These are phyloP conservation scores for Neckera pumila DNA, from an alignment of 225 moss, liverwort and hornwort genomes.

Conservation along the genomic window DNA sequence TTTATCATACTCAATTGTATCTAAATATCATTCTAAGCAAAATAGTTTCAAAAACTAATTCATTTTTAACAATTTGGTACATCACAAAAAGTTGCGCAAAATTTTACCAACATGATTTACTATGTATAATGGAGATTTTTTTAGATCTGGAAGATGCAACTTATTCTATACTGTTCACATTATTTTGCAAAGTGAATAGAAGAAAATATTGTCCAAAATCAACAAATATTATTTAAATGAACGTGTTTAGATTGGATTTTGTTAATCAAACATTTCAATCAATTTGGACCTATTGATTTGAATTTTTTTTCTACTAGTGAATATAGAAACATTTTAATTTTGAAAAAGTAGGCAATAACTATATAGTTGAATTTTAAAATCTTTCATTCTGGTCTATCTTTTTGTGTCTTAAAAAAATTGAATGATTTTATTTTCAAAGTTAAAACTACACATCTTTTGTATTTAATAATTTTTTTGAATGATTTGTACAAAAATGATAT, in stretches of 20 bases:
- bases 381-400: too few species aligned
- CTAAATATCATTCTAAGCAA: too few species aligned
- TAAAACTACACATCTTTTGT: fast-evolving
- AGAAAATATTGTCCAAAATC: neutral
- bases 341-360: fast-evolving
- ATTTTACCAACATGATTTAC: neutral
- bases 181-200: neutral
- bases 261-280: neutral
- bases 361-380: neutral
- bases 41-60: too few species aligned
- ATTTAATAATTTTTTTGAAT: fast-evolving
- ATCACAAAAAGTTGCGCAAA: neutral
- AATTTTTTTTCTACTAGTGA: neutral
- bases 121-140: neutral
- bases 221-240: neutral
- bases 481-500: neutral
- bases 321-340: neutral
- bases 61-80: neutral
- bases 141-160: neutral
- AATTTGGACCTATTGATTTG: neutral
- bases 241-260: neutral
- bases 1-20: too few species aligned
- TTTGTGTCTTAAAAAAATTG: neutral
- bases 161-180: neutral
- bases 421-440: neutral